Evolutionary conservation across 2,329 filamentous ascomycete species (phyloP), one percentile per base, ranked within the genome.

Genomic region (Lecanicillium sp.): DNA sequence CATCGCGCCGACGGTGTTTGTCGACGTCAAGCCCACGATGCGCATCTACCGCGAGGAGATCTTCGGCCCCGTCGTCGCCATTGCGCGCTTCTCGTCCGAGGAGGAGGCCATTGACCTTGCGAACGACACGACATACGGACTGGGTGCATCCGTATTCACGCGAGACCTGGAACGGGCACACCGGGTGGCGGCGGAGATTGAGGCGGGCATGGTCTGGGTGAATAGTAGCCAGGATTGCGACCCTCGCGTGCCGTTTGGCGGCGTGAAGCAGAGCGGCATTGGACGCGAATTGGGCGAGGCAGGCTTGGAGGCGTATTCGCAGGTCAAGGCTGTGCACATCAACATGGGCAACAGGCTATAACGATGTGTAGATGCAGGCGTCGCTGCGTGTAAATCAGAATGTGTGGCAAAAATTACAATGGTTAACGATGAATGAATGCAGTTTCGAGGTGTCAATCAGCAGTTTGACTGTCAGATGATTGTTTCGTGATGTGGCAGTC

Each of bases 91-190:
- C 55, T 59, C 61, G 51, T 62, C 60, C 0, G 67, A 70, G 44
- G 58, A 61, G 6, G 65, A 70, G 39, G 67, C 66, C 0, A 53
- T 70, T 14, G 40, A 46, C 9, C 56, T 68, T 57, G 66, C 68
- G 2, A 70, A 70, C 42, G 62, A 80, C 56, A 76, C 74, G 0
- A 74, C 68, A 2, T 83, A 82, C 52, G 79, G 79, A 1, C 69
- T 83, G 1, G 79, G 77, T 8, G 72, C 73, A 3, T 74, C 79
- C 0, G 62, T 84, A 2, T 84, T 83, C 55, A 82, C 75, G 0
- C 65, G 73, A 56, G 72, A 81, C 55, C 70, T 83, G 44, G 71
- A 64, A 51, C 60, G 60, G 27, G 63, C 67, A 11, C 69, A 72
- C 48, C 64, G 65, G 15, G 64, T 71, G 5, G 67, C 74, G n/a